phyloP scores from a whole-genome alignment of 2,329 filamentous ascomycete genomes.

The Aureobasidium sp. region DNA sequence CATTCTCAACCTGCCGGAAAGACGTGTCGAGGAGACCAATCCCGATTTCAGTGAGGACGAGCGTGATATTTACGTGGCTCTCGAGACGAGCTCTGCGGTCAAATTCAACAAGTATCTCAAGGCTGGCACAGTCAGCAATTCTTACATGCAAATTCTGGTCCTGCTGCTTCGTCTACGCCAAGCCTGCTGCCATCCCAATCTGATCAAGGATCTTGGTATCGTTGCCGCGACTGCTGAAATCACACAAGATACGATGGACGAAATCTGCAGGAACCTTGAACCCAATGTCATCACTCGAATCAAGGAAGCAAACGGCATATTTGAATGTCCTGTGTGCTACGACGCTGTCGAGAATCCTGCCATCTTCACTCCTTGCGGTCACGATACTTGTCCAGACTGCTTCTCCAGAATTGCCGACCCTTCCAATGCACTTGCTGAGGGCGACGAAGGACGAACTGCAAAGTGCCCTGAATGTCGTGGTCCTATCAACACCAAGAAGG shows the following conservation, averaged over 20 bases:
- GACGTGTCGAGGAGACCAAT: constrained; percentile 52
- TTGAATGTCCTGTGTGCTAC: constrained; percentile 77
- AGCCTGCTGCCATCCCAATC: constrained; percentile 67
- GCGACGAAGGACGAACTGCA: constrained; percentile 45
- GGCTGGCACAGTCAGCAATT: constrained; percentile 56
- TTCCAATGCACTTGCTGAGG: constrained; percentile 46
- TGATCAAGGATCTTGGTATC: constrained; percentile 57
- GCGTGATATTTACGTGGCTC: constrained; percentile 51
- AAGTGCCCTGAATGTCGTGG: constrained; percentile 73
- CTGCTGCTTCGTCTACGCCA: constrained; percentile 70
- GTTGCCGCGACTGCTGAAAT: constrained; percentile 37
- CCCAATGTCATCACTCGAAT: constrained; percentile 58
- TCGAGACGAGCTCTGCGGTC: constrained; percentile 60
- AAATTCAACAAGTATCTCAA: constrained; percentile 71
- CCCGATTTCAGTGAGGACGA: constrained; percentile 62
- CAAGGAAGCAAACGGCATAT: constrained; percentile 46
- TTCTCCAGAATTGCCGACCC: constrained; percentile 61
- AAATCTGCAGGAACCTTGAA: constrained; percentile 53
- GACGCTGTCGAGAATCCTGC: constrained; percentile 66
- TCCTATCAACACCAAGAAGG: constrained; percentile 54
- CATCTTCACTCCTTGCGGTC: constrained; percentile 76
- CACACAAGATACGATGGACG: constrained; percentile 47
- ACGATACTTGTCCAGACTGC: constrained; percentile 70
- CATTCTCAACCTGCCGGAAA: constrained; percentile 58
- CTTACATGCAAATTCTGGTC: constrained; percentile 74